Evolutionary conservation across 2,329 filamentous ascomycete genomes (phyloP).

Genomic region (Penicillium vulpinum): DNA sequence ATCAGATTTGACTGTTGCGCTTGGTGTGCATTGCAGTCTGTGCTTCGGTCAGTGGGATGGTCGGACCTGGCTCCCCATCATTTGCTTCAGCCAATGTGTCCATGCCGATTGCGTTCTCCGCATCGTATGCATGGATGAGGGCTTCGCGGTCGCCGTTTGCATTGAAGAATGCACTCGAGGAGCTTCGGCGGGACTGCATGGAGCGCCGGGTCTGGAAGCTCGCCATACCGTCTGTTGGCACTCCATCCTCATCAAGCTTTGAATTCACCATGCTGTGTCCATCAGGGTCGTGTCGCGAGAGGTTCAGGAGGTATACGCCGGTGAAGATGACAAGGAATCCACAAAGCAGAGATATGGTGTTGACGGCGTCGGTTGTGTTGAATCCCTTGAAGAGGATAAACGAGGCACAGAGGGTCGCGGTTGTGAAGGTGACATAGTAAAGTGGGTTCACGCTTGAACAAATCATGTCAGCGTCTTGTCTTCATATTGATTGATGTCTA

Average conservation of each 20-base stretch:
- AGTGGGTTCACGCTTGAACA: conserved; percentile 74
- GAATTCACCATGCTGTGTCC: conserved; percentile 67
- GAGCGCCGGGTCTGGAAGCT: conserved; percentile 86
- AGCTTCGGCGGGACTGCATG: conserved; percentile 82
- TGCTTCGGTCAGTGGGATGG: conserved; percentile 31
- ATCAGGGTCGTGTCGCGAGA: conserved; percentile 89
- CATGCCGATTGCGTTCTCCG: conserved; percentile 76
- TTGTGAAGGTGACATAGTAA: conserved; percentile 98
- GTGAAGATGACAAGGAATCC: conserved; percentile 95
- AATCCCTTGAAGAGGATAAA: conserved; percentile 96
- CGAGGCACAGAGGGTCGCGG: conserved; percentile 86
- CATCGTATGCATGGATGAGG: conserved; percentile 84
- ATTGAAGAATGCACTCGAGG: conserved; percentile 60
- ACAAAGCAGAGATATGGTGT: conserved; percentile 86
- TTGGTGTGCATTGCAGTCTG: conserved; percentile 29
- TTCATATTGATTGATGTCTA: not conserved
- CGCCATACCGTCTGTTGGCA: conserved; percentile 88
- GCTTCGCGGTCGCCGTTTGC: conserved; percentile 69
- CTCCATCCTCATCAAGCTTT: conserved; percentile 61
- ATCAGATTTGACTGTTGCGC: conserved; percentile 34
- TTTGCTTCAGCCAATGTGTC: conserved; percentile 77
- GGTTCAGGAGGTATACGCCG: conserved; percentile 91
- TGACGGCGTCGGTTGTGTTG: conserved; percentile 89
- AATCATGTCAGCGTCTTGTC: conserved; percentile 3
- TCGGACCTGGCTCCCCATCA: conserved; percentile 53